These are phyloP conservation scores for Aspergillus melleus DNA, from an alignment of 2,329 filamentous ascomycete genomes.

Conservation along the genomic window DNA sequence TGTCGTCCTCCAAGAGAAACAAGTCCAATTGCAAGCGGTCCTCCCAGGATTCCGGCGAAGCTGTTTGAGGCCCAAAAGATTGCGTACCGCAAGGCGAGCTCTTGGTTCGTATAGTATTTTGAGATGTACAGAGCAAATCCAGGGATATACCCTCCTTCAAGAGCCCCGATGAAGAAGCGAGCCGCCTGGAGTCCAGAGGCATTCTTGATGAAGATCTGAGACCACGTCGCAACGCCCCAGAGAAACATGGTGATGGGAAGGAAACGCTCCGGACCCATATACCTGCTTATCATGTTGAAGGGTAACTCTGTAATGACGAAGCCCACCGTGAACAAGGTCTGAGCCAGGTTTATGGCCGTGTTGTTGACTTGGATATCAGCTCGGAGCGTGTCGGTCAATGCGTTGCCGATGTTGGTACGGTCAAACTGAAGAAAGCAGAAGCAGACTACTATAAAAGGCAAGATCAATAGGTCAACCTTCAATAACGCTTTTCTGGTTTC, in stretches of 20 bases:
- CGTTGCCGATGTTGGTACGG: slow-evolving; percentile 24
- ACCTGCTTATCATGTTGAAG: slow-evolving; percentile 28
- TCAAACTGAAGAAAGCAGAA: slow-evolving; percentile 28
- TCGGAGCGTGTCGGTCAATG: slow-evolving; percentile 17
- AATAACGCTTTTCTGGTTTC: not conserved
- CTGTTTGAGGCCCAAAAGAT: not conserved
- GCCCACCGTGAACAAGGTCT: slow-evolving; percentile 26
- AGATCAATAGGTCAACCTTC: slow-evolving; percentile 13
- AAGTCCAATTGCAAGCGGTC: not conserved
- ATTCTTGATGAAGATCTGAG: slow-evolving; percentile 22
- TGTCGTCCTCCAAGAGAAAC: not conserved
- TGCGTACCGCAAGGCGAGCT: slow-evolving; percentile 15
- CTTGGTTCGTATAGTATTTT: slow-evolving; percentile 26
- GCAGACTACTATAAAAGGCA: slow-evolving; percentile 15
- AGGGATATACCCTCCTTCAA: slow-evolving; percentile 49
- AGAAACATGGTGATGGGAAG: slow-evolving; percentile 26
- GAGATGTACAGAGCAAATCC: slow-evolving; percentile 32
- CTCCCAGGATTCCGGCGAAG: not conserved
- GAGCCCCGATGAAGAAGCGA: slow-evolving; percentile 40
- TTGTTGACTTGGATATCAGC: slow-evolving; percentile 22
- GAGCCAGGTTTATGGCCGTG: slow-evolving; percentile 23
- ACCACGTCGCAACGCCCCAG: slow-evolving; percentile 20
- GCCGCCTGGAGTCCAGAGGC: slow-evolving; percentile 38
- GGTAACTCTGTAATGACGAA: slow-evolving; percentile 30
- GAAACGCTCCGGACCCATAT: slow-evolving; percentile 25